Percentiles rank a stretch among this genome's conserved stretches.
Evolutionary conservation across 257 asterid genomes (phyloP).

Genomic region (Solanum stenotomum): DNA sequence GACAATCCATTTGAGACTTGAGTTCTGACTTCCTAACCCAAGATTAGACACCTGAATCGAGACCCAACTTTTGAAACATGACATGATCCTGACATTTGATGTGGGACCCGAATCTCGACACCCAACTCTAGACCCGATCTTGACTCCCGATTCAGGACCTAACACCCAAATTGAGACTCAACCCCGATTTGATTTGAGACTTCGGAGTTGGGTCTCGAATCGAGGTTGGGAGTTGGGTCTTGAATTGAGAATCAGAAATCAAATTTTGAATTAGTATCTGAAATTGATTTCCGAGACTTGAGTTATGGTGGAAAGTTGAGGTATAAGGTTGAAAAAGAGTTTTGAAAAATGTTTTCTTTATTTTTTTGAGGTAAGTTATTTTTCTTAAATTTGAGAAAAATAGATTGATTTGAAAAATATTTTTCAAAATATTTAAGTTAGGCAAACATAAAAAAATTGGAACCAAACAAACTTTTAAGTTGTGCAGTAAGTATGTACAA

Average conservation of each 20-base stretch:
- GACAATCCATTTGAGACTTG: background rate
- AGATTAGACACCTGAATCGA: background rate
- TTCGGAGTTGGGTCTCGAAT: background rate
- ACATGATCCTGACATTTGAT: too few relatives aligned
- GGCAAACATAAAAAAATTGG: too few relatives aligned
- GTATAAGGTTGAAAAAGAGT: background rate
- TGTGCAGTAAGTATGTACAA: too few relatives aligned
- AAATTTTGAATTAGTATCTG: background rate
- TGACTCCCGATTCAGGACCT: background rate
- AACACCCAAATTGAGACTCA: background rate
- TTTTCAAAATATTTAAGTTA: too few relatives aligned
- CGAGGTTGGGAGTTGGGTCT: background rate
- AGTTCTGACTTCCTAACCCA: background rate
- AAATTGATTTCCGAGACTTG: background rate
- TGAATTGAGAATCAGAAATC: accelerated
- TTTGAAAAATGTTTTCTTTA: too few relatives aligned
- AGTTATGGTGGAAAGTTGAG: background rate
- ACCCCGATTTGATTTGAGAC: background rate
- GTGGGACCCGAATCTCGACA: background rate
- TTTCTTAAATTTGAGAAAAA: background rate
- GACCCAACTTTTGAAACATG: background rate
- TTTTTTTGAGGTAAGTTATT: background rate
- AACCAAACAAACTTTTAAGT: too few relatives aligned
- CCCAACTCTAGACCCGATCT: background rate
- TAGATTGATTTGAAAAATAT: too few relatives aligned